Conservation (phyloP, 441 rosid species). For the Pelargonium citronellum region DNA sequence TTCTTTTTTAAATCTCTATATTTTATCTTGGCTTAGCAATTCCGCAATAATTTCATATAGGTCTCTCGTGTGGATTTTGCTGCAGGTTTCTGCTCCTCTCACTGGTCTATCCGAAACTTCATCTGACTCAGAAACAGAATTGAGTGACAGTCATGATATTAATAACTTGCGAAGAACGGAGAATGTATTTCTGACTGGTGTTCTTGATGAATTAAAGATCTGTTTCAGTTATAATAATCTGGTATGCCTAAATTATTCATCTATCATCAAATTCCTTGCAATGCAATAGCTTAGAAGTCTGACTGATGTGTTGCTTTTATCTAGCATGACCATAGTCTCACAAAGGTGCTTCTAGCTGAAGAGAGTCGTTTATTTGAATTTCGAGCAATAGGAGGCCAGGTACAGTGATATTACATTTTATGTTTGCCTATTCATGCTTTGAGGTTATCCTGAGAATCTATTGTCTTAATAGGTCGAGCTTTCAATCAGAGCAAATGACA, state of each 20-base stretch:
- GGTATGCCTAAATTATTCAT: constrained; percentile 36
- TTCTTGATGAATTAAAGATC: constrained; percentile 87
- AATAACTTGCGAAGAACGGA: constrained; percentile 47
- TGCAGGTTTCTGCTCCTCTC: constrained; percentile 82
- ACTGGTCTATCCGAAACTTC: constrained; percentile 84
- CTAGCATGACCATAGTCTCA: constrained; percentile 59
- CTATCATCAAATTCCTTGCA: constrained; percentile 20
- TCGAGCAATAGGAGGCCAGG: constrained; percentile 97
- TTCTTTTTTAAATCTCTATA: not conserved
- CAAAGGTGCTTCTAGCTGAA: constrained; percentile 69
- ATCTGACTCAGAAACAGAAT: constrained; percentile 70
- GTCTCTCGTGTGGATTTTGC: constrained; percentile 17
- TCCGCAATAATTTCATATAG: not conserved
- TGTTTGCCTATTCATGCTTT: constrained; percentile 20
- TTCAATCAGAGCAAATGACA: constrained; percentile 67
- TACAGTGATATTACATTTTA: constrained; percentile 24
- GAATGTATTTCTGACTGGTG: constrained; percentile 71
- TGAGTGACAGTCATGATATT: constrained; percentile 31
- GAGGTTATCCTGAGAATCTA: constrained; percentile 20
- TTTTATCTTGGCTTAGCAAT: not conserved
- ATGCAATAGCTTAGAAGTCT: constrained; percentile 26
- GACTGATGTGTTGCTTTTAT: constrained; percentile 29
- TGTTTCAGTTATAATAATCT: constrained; percentile 58
- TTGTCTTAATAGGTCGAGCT: constrained; percentile 65
- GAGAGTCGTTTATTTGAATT: constrained; percentile 74